Conservation (phyloP, 345 rosid genomes). For the Corchorus capsularis region DNA sequence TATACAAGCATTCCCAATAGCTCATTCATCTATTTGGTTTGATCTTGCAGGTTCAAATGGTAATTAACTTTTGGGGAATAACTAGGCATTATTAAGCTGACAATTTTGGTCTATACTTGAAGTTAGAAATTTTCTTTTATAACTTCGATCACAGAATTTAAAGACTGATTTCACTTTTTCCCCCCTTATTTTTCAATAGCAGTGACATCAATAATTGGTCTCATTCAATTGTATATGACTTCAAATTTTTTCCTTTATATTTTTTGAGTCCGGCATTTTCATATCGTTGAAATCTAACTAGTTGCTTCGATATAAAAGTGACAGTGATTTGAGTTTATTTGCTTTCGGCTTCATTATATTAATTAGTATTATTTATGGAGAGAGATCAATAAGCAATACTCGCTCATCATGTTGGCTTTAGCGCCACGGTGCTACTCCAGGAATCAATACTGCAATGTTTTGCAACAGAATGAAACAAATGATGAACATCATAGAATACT, state of each 20-base stretch:
- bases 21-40: constrained; percentile 19
- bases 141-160: constrained; percentile 25
- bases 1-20: background rate
- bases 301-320: background rate
- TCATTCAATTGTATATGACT: constrained; percentile 34
- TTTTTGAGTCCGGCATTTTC: background rate
- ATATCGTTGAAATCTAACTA: constrained; percentile 11
- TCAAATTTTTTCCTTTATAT: constrained; percentile 2
- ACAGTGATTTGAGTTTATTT: background rate
- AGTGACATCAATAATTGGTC: constrained; percentile 25
- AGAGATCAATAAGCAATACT: background rate
- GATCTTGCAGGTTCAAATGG: constrained; percentile 33
- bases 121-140: constrained; percentile 29
- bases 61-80: constrained; percentile 20
- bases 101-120: constrained; percentile 35
- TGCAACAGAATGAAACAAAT: no score
- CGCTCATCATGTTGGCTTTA: background rate
- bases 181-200: background rate
- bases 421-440: background rate
- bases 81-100: constrained; percentile 18
- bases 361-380: background rate
- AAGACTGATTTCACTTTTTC: constrained; percentile 2
- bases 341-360: background rate
- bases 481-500: background rate
- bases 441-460: no score